These are phyloP conservation scores for Penicillium canescens DNA, from an alignment of 495 filamentous ascomycete genomes.

Conservation along the genomic window DNA sequence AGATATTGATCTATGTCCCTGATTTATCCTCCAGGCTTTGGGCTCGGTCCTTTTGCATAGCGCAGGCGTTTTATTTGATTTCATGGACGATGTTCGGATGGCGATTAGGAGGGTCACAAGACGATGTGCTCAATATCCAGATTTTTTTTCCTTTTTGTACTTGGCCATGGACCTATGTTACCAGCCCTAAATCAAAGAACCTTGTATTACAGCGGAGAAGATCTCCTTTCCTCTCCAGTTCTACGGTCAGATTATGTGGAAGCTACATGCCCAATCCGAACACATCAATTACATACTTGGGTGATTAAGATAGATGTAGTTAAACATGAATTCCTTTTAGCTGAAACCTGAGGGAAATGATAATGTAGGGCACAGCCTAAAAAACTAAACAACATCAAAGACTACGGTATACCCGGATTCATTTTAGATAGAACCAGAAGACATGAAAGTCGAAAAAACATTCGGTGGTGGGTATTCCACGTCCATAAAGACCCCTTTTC, in stretches of 20 bases:
- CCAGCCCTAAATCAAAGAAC: no score
- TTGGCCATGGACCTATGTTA: neutral
- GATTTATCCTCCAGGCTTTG: conserved; percentile 17
- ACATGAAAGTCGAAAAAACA: conserved; percentile 4
- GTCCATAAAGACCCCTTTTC: conserved; percentile 14
- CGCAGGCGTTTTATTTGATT: conserved; percentile 43
- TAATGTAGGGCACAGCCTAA: neutral
- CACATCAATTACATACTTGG: no score
- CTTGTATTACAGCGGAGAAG: no score
- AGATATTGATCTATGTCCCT: conserved; percentile 32
- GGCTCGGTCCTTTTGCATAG: conserved; percentile 42
- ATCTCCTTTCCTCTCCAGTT: no score
- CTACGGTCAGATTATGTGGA: no score
- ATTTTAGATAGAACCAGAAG: conserved; percentile 8
- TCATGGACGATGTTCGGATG: conserved; percentile 16
- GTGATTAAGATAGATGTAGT: no score
- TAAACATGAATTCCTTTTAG: no score
- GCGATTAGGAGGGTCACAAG: conserved; percentile 10
- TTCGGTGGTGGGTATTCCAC: conserved; percentile 19
- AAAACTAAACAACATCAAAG: no score
- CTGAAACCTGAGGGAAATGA: neutral
- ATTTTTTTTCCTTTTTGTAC: neutral
- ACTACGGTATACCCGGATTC: neutral
- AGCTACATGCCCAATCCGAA: no score
- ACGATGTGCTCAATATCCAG: conserved; percentile 23